These are phyloP conservation scores for Pleoardoris graminearum DNA, from an alignment of 2,329 filamentous ascomycete genomes.

Conservation along the genomic window DNA sequence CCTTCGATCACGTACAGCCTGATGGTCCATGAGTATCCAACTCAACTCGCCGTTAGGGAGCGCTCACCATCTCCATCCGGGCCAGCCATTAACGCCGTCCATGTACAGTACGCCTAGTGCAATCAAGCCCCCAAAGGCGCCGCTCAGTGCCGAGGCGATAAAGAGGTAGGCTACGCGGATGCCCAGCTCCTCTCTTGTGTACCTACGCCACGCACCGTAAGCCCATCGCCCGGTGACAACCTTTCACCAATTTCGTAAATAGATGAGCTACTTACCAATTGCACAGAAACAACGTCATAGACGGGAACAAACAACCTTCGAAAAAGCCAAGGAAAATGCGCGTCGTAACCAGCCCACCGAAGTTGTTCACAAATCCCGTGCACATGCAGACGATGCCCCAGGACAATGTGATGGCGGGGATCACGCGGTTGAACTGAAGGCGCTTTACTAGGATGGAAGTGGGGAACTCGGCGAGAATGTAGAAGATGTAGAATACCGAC, in stretches of 20 bases:
- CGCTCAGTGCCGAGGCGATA: conserved; percentile 31
- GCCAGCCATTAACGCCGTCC: conserved; percentile 29
- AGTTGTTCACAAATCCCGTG: conserved; percentile 29
- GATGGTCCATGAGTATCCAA: too few species aligned
- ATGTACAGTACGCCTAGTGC: conserved; percentile 36
- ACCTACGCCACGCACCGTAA: conserved; percentile 21
- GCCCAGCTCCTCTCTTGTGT: conserved; percentile 35
- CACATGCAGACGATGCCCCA: conserved; percentile 34
- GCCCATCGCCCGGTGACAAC: too few species aligned
- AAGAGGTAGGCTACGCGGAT: conserved; percentile 36
- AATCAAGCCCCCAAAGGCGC: conserved; percentile 36
- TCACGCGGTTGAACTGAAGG: conserved; percentile 40
- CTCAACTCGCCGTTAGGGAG: too few species aligned
- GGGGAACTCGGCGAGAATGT: conserved; percentile 42
- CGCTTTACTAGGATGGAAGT: conserved; percentile 39
- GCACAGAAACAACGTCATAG: conserved; percentile 25
- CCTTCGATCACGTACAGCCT: conserved; percentile 41
- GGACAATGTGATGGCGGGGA: conserved; percentile 31
- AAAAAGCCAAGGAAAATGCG: conserved; percentile 35
- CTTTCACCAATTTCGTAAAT: neutral
- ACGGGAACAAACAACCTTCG: conserved; percentile 39
- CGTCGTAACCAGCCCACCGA: conserved; percentile 24
- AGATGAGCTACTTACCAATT: neutral
- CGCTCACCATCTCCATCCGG: conserved; percentile 35
- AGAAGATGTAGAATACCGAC: conserved; percentile 43